These are phyloP conservation scores for Leccinum variabile DNA, from an alignment of 1,284 basidiomycete species.

Conservation along the genomic window DNA sequence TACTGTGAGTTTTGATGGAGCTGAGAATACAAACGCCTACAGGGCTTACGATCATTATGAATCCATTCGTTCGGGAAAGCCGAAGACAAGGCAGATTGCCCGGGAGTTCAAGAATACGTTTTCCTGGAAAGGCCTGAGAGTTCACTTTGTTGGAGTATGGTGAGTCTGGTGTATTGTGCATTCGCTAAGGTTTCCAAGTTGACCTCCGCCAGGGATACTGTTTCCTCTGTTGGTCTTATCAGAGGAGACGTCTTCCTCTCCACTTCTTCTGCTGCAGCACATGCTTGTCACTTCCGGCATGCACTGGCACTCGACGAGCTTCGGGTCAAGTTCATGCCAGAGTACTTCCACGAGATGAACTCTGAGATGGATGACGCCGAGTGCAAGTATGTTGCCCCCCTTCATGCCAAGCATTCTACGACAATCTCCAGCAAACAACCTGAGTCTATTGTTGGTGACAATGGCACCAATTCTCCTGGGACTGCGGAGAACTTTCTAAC, in stretches of 20 bases:
- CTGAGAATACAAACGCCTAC: background rate
- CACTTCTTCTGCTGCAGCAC: slow-evolving; percentile 8
- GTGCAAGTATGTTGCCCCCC: background rate
- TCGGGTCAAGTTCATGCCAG: slow-evolving; percentile 1
- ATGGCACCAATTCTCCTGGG: background rate
- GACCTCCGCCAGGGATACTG: slow-evolving; percentile 39
- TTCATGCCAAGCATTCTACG: background rate
- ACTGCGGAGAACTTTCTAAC: background rate
- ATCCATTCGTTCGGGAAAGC: slow-evolving; percentile 7
- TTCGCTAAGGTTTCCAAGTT: background rate
- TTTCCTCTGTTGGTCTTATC: slow-evolving; percentile 34
- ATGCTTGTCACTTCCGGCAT: slow-evolving; percentile 10
- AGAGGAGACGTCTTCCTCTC: slow-evolving; percentile 22
- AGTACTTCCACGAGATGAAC: slow-evolving; percentile 4
- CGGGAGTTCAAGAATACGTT: slow-evolving; percentile 3
- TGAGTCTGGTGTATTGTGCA: background rate
- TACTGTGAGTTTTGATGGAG: background rate
- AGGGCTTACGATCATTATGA: slow-evolving; percentile 40
- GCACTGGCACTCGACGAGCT: slow-evolving; percentile 1
- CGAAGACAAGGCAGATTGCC: background rate
- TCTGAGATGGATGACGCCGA: background rate
- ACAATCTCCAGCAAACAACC: background rate
- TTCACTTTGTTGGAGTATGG: slow-evolving; percentile 42
- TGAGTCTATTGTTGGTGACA: background rate
- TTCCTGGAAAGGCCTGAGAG: slow-evolving; percentile 15